These are phyloP conservation scores for Hypoxylon intermedium DNA, from an alignment of 495 filamentous ascomycete genomes.

Conservation along the genomic window DNA sequence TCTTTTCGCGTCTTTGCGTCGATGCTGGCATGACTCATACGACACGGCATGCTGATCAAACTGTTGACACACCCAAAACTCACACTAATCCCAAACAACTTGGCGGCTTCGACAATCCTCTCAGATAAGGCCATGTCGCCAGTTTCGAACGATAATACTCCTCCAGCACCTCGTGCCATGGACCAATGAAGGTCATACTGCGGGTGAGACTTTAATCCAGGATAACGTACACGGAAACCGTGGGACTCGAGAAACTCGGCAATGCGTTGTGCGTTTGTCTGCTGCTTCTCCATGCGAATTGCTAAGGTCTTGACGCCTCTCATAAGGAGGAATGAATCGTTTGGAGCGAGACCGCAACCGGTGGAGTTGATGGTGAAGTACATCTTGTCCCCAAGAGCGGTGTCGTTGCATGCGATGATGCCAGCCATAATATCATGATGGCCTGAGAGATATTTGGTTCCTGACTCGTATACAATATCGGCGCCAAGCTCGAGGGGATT, in stretches of 20 bases:
- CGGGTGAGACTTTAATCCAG: constrained; percentile 89
- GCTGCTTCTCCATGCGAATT: constrained; percentile 98
- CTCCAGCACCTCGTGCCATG: constrained; percentile 91
- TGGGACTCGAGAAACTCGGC: constrained; percentile 89
- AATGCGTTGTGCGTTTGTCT: constrained; percentile 86
- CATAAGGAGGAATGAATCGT: constrained; percentile 94
- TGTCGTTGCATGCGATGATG: constrained; percentile 87
- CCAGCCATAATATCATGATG: constrained; percentile 99
- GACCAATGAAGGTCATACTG: constrained; percentile 96
- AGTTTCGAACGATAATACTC: constrained; percentile 95
- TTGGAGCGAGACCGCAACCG: constrained; percentile 90
- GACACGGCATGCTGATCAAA: constrained; percentile 98
- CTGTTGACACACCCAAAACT: constrained; percentile 98
- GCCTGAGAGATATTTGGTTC: constrained; percentile 96
- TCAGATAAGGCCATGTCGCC: constrained; percentile 82
- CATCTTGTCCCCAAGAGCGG: constrained; percentile 80
- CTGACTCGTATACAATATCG: constrained; percentile 95
- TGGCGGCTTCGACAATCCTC: constrained; percentile 89
- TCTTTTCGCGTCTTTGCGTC: constrained; percentile 91
- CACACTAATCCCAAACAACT: constrained; percentile 93
- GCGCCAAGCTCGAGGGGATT: constrained; percentile 94
- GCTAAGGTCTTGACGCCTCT: constrained; percentile 94
- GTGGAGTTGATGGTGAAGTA: constrained; percentile 97
- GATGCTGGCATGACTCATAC: constrained; percentile 99
- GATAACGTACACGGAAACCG: constrained; percentile 94